Percentiles rank a stretch among this genome's conserved stretches.
phyloP scores from a whole-genome alignment of 768 basidiomycete genomes.

The Termitomyces eurrhizus region DNA sequence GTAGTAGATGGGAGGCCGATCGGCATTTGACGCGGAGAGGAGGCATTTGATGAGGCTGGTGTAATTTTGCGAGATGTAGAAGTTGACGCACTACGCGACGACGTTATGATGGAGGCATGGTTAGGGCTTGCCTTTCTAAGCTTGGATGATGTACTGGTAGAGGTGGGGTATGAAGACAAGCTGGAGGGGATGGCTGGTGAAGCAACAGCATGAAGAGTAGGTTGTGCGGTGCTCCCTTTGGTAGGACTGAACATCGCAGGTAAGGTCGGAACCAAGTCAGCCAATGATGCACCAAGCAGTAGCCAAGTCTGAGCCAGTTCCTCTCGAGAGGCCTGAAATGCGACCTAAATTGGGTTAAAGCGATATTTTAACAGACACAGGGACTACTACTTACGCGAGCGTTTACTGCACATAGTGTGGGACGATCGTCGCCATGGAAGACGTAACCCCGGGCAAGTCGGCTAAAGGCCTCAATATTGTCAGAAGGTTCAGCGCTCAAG shows the following conservation, averaged over 20 bases:
- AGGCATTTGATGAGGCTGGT: slow-evolving; percentile 53
- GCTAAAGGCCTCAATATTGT: slow-evolving; percentile 48
- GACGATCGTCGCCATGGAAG: slow-evolving; percentile 44
- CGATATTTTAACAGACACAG: not conserved
- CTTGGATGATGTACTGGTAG: slow-evolving; percentile 13
- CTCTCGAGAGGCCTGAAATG: slow-evolving; percentile 52
- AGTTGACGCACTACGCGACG: slow-evolving; percentile 27
- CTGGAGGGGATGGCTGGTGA: slow-evolving; percentile 36
- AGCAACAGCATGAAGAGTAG: slow-evolving; percentile 30
- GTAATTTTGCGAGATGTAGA: slow-evolving; percentile 47
- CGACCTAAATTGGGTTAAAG: slow-evolving; percentile 36
- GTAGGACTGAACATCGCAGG: slow-evolving; percentile 20
- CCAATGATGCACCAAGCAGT: slow-evolving; percentile 54
- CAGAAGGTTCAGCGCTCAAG: slow-evolving; percentile 28
- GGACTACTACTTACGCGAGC: slow-evolving; percentile 37
- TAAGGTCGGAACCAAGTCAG: slow-evolving; percentile 40
- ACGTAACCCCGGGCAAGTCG: slow-evolving; percentile 63
- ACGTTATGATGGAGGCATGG: slow-evolving; percentile 13
- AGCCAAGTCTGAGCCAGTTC: slow-evolving; percentile 66
- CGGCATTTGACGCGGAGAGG: slow-evolving; percentile 49
- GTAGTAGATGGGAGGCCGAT: slow-evolving; percentile 43
- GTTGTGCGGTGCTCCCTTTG: slow-evolving; percentile 9
- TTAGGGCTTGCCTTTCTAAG: slow-evolving; percentile 25
- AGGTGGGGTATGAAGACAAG: slow-evolving; percentile 22
- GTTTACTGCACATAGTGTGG: slow-evolving; percentile 52